phyloP scores from a whole-genome alignment of 169 alveolate species.

The Blepharisma undulans region DNA sequence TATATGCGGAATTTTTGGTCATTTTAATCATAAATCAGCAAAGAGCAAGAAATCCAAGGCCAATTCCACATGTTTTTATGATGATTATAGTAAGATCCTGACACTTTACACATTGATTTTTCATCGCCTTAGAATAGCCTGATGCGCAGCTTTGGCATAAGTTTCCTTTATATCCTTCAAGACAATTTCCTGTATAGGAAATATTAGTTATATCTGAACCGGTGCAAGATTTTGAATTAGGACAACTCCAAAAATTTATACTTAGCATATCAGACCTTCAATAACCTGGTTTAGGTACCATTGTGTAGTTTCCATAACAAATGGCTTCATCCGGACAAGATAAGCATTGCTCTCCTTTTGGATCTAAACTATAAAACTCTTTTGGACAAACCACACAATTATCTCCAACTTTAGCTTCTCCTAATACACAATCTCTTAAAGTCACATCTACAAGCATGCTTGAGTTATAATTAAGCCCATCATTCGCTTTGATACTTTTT shows the following conservation, averaged over 20 bases:
- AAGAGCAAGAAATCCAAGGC: not conserved
- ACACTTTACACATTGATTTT: not conserved
- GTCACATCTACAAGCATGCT: not conserved
- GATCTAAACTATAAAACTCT: not conserved
- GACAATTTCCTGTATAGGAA: not conserved
- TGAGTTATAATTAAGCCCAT: not conserved
- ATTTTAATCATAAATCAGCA: slow-evolving; percentile 1
- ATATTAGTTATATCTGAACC: not conserved
- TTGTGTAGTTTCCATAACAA: slow-evolving; percentile 54
- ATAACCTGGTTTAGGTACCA: slow-evolving; percentile 56
- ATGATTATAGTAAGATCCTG: not conserved
- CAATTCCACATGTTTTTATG: not conserved
- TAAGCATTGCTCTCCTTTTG: not conserved
- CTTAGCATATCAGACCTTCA: slow-evolving; percentile 49
- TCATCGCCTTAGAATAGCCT: slow-evolving; percentile 34
- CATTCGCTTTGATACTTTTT: not conserved
- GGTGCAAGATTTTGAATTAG: slow-evolving; percentile 20
- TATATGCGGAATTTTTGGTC: slow-evolving; percentile 11
- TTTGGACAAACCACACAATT: not conserved
- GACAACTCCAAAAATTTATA: slow-evolving; percentile 45
- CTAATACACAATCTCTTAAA: not conserved
- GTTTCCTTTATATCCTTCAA: not conserved
- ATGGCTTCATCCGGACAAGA: slow-evolving; percentile 37
- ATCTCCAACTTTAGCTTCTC: not conserved
- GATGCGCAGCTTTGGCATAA: not conserved